A percentile compares a stretch with the other conserved stretches of the same genome.
Conservation (phyloP, 176 grass and related monocot species). For the Triticum urartu region DNA sequence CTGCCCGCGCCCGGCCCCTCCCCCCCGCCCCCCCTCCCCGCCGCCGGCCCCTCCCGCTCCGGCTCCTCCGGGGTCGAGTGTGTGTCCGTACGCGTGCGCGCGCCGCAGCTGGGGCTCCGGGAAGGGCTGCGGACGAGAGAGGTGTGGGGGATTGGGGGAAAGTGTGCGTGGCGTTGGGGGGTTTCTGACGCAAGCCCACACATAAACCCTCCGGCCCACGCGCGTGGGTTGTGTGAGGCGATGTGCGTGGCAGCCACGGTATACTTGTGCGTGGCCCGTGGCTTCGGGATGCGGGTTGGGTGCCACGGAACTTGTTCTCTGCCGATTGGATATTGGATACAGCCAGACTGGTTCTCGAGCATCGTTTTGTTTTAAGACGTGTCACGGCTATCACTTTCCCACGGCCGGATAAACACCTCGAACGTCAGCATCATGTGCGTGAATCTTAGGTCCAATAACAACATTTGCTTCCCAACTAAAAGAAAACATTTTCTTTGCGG, state of each 20-base stretch:
- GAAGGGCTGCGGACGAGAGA: not conserved
- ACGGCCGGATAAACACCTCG: too few species aligned
- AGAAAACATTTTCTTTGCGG: too few species aligned
- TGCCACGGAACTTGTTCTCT: not conserved
- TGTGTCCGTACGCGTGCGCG: not conserved
- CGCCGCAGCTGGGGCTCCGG: too few species aligned
- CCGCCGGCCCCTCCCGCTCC: not conserved
- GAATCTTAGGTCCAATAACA: too few species aligned
- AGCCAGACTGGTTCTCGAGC: not conserved
- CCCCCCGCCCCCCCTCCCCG: conserved; percentile 24
- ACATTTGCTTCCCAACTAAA: too few species aligned
- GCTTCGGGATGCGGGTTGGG: too few species aligned
- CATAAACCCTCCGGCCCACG: conserved; percentile 6
- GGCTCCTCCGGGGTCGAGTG: not conserved
- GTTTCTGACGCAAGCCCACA: not conserved
- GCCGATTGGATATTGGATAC: conserved; percentile 21
- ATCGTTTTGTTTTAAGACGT: not conserved
- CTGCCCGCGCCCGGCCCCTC: too few species aligned
- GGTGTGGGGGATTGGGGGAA: not conserved
- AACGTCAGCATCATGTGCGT: too few species aligned
- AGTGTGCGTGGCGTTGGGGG: not conserved
- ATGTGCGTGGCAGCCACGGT: not conserved
- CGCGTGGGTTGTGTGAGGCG: not conserved
- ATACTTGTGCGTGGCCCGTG: too few species aligned
- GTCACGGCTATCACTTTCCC: not conserved